Percentiles rank a stretch among this genome's conserved stretches.
Evolutionary conservation across 2,329 filamentous ascomycete species (phyloP).

Genomic region (Tolypocladium tundrense): DNA sequence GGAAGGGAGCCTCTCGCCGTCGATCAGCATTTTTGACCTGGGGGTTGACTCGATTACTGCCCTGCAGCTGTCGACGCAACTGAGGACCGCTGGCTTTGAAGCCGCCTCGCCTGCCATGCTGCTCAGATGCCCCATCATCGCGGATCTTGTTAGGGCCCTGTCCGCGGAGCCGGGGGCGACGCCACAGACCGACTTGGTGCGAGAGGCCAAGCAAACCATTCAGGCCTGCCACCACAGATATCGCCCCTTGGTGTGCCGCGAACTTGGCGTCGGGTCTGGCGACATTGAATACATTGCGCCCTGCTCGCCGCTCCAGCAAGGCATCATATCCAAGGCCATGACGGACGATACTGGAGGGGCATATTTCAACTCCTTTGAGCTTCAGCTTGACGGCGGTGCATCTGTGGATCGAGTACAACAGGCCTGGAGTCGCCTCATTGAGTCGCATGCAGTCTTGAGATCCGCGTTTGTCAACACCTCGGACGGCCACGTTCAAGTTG

Average conservation of each 20-base stretch:
- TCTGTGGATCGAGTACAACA: constrained; percentile 36
- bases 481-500: constrained; percentile 68
- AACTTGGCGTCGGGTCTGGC: constrained; percentile 36
- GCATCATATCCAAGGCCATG: constrained; percentile 66
- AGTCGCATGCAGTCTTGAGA: constrained; percentile 53
- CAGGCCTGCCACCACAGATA: constrained; percentile 55
- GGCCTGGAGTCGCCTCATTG: constrained; percentile 48
- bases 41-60: constrained; percentile 84
- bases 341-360: constrained; percentile 40
- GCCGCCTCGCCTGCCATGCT: constrained; percentile 55
- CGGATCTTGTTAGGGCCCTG: constrained; percentile 33
- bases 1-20: constrained; percentile 32
- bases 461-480: constrained; percentile 62
- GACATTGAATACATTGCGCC: constrained; percentile 66
- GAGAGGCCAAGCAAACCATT: constrained; percentile 49
- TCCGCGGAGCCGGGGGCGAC: background rate
- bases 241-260: constrained; percentile 37
- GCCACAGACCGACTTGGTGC: constrained; percentile 12
- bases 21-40: constrained; percentile 70
- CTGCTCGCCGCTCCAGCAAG: constrained; percentile 78
- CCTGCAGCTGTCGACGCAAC: constrained; percentile 53
- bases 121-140: constrained; percentile 49
- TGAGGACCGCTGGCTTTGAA: constrained; percentile 53
- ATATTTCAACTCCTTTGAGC: constrained; percentile 71
- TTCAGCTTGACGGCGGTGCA: constrained; percentile 37